Evolutionary conservation across 495 filamentous ascomycete species (phyloP).

Genomic region (Trichoderma reesei): DNA sequence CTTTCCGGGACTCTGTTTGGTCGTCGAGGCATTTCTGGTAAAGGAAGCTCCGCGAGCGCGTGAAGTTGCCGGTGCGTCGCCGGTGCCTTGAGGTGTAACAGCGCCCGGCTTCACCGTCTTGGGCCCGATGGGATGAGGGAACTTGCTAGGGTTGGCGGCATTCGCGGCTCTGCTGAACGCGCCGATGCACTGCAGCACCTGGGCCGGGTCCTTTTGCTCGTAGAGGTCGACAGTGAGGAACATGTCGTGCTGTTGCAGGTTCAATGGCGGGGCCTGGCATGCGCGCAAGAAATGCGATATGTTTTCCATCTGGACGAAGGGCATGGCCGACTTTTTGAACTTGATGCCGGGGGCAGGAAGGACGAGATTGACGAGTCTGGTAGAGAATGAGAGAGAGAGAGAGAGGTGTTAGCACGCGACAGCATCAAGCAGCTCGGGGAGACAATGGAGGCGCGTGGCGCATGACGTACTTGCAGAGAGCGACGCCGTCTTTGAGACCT

Average conservation of each 20-base stretch:
- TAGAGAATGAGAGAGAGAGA: background rate
- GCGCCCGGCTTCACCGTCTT: constrained; percentile 46
- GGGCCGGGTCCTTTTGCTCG: constrained; percentile 92
- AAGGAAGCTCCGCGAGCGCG: constrained; percentile 56
- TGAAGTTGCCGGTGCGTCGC: too few relatives aligned
- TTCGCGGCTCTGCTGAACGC: constrained; percentile 87
- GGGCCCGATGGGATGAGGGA: constrained; percentile 63
- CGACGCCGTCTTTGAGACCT: constrained; percentile 76
- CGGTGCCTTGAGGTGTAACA: too few relatives aligned
- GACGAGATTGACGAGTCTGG: constrained; percentile 74
- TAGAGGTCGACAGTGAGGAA: constrained; percentile 97
- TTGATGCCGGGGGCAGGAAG: constrained; percentile 66
- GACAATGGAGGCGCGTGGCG: background rate
- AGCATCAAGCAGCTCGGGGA: background rate
- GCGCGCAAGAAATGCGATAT: constrained; percentile 92
- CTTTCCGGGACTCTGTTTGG: constrained; percentile 54
- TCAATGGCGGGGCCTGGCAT: constrained; percentile 72
- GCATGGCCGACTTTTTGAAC: constrained; percentile 78
- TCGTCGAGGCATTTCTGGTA: constrained; percentile 53
- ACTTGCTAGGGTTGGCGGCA: constrained; percentile 59
- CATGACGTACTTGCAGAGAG: constrained; percentile 68
- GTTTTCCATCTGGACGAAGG: constrained; percentile 99
- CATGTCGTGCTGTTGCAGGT: constrained; percentile 83
- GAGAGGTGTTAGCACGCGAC: constrained; percentile 17
- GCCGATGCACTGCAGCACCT: constrained; percentile 86